These are phyloP conservation scores for Xylariomycetidae sp. DNA, from an alignment of 2,329 filamentous ascomycete species.

Conservation along the genomic window DNA sequence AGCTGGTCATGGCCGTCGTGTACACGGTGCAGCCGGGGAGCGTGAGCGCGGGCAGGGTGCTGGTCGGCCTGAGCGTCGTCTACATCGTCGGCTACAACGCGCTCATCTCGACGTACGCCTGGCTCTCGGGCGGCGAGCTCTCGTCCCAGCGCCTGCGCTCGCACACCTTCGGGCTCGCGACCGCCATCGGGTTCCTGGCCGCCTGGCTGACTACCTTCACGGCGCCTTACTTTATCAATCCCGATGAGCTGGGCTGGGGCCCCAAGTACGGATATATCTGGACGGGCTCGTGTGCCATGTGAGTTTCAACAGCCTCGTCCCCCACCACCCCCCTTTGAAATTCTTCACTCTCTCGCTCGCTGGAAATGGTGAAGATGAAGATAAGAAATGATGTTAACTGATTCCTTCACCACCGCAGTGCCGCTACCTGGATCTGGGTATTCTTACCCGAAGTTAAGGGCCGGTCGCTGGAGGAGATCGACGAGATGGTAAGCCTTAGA, in stretches of 20 bases:
- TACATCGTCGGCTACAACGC: constrained; percentile 52
- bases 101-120: constrained; percentile 51
- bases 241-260: constrained; percentile 48
- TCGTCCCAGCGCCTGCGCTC: constrained; percentile 52
- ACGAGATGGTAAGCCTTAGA: constrained; percentile 46
- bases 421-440: constrained; percentile 38
- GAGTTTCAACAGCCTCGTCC: too few relatives aligned
- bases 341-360: too few relatives aligned
- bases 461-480: constrained; percentile 48
- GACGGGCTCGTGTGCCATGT: constrained; percentile 37
- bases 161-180: constrained; percentile 52
- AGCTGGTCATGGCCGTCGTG: constrained; percentile 48
- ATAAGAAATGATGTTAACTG: too few relatives aligned
- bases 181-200: constrained; percentile 48
- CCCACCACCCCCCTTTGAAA: too few relatives aligned
- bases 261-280: constrained; percentile 56
- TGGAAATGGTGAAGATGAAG: too few relatives aligned
- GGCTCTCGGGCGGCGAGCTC: constrained; percentile 53
- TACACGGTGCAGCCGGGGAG: constrained; percentile 41
- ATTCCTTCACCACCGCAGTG: too few relatives aligned
- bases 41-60: constrained; percentile 35
- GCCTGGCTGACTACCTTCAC: constrained; percentile 56
- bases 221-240: constrained; percentile 57
- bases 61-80: constrained; percentile 48
- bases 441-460: constrained; percentile 51